Evolutionary conservation across 495 filamentous ascomycete genomes (phyloP).

Genomic region (Aspergillus ostianus): DNA sequence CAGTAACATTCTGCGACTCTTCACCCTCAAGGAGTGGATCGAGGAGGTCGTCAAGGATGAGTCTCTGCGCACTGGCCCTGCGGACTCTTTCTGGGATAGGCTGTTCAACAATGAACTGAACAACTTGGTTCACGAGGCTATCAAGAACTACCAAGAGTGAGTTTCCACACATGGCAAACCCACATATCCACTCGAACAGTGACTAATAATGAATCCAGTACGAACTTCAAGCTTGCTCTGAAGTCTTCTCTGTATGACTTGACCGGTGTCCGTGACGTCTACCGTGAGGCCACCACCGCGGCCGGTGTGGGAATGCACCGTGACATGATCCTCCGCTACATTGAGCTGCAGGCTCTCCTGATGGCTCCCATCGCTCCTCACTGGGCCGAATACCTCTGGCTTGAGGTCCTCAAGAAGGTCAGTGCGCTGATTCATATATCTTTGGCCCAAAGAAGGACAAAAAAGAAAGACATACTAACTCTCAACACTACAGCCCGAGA

Average conservation of each 20-base stretch:
- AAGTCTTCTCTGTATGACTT: slow-evolving; percentile 92
- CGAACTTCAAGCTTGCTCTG: slow-evolving; percentile 86
- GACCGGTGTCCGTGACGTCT: slow-evolving; percentile 79
- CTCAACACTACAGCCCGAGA: slow-evolving; percentile 39
- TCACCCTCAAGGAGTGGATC: slow-evolving; percentile 86
- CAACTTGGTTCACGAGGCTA: slow-evolving; percentile 70
- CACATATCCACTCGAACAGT: background rate
- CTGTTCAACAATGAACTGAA: slow-evolving; percentile 96
- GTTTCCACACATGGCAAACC: slow-evolving; percentile 14
- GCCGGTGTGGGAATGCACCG: slow-evolving; percentile 81
- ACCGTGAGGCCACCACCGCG: slow-evolving; percentile 74
- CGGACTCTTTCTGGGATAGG: slow-evolving; percentile 78
- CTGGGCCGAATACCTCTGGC: slow-evolving; percentile 93
- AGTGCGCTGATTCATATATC: slow-evolving; percentile 9
- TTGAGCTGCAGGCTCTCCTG: slow-evolving; percentile 82
- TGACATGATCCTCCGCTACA: slow-evolving; percentile 70
- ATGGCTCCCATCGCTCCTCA: slow-evolving; percentile 82
- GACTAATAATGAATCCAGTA: slow-evolving; percentile 44
- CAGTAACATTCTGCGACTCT: slow-evolving; percentile 81
- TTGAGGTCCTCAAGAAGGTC: slow-evolving; percentile 77
- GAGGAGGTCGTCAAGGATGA: slow-evolving; percentile 76
- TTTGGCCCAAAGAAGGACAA: background rate
- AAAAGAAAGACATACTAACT: slow-evolving; percentile 18
- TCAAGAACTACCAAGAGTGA: slow-evolving; percentile 70
- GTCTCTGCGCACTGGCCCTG: slow-evolving; percentile 67